Conservation (phyloP, 1,284 basidiomycete genomes). For the Cryptococcus amylolentus region DNA sequence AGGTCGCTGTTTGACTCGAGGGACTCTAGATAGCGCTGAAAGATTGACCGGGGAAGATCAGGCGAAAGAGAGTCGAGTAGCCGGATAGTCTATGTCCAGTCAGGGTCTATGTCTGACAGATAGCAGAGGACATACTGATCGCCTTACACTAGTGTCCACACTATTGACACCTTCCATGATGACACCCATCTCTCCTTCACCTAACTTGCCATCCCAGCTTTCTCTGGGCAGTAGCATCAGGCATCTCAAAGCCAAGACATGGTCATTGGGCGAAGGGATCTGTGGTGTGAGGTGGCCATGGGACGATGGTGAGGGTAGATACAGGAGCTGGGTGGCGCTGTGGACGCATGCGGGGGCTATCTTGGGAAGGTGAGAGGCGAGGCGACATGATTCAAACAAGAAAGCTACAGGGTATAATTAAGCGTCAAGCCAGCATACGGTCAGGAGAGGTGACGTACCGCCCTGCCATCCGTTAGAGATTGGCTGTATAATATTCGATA, state of each 20-base stretch:
- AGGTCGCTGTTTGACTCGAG: constrained; percentile 17
- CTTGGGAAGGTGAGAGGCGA: constrained; percentile 10
- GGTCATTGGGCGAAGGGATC: constrained; percentile 29
- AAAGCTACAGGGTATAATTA: not conserved
- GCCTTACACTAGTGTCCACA: constrained; percentile 32
- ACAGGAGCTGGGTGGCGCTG: not conserved
- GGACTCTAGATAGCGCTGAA: constrained; percentile 14
- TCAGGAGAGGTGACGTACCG: constrained; percentile 2
- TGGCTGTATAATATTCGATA: not conserved
- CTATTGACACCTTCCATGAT: constrained; percentile 43
- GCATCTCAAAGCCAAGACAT: constrained; percentile 36
- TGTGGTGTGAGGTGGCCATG: not conserved
- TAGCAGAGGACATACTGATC: constrained; percentile 22
- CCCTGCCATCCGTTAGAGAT: not conserved
- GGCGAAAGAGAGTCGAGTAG: constrained; percentile 20
- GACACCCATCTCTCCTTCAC: constrained; percentile 33
- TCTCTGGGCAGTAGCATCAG: constrained; percentile 21
- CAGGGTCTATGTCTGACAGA: not conserved
- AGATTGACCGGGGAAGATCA: constrained; percentile 15
- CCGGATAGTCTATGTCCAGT: constrained; percentile 26
- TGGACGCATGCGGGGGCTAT: not conserved
- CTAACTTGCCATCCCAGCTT: constrained; percentile 31
- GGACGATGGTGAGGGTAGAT: constrained; percentile 5
- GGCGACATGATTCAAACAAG: constrained; percentile 13
- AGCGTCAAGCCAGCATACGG: too few species aligned